Conservation (phyloP, 2,329 filamentous ascomycete species). For the Cladosporium sp. region DNA sequence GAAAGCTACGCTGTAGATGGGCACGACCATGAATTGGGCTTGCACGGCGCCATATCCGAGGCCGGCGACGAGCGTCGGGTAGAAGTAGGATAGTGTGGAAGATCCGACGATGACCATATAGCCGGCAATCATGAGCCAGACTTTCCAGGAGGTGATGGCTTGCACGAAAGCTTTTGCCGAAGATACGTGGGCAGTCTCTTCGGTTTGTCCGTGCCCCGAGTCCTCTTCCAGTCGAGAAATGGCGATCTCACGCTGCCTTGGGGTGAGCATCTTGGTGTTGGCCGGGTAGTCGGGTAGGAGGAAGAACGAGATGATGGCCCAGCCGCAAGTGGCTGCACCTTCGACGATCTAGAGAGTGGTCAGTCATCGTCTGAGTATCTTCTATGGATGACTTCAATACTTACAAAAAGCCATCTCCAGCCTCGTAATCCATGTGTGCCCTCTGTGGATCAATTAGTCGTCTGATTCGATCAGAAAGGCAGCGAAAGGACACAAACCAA, state of each 20-base stretch:
- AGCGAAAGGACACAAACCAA: too few relatives aligned
- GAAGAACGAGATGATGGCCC: conserved; percentile 41
- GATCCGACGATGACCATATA: conserved; percentile 51
- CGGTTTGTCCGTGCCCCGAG: conserved; percentile 34
- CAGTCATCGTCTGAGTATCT: not conserved
- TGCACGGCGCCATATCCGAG: conserved; percentile 42
- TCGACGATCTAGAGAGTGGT: conserved; percentile 26
- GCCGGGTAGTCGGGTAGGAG: conserved; percentile 49
- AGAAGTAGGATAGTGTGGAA: conserved; percentile 52
- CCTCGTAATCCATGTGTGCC: conserved; percentile 36
- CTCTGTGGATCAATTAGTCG: conserved; percentile 25
- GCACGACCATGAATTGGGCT: conserved; percentile 29
- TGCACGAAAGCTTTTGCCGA: conserved; percentile 37
- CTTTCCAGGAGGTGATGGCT: conserved; percentile 43
- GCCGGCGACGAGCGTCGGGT: conserved; percentile 49
- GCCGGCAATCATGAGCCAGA: conserved; percentile 46
- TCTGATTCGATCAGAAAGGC: too few relatives aligned
- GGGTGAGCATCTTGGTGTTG: conserved; percentile 40
- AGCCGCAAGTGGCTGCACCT: conserved; percentile 42
- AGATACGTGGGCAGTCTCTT: conserved; percentile 30
- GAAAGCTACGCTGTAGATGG: conserved; percentile 53
- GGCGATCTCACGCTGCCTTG: conserved; percentile 40
- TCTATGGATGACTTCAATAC: not conserved
- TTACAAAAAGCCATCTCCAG: conserved; percentile 42
- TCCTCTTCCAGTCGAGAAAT: conserved; percentile 44